Percentiles rank a stretch among this genome's conserved stretches.
These are phyloP conservation scores for Ramalina peruviana DNA, from an alignment of 495 filamentous ascomycete species.

Conservation along the genomic window DNA sequence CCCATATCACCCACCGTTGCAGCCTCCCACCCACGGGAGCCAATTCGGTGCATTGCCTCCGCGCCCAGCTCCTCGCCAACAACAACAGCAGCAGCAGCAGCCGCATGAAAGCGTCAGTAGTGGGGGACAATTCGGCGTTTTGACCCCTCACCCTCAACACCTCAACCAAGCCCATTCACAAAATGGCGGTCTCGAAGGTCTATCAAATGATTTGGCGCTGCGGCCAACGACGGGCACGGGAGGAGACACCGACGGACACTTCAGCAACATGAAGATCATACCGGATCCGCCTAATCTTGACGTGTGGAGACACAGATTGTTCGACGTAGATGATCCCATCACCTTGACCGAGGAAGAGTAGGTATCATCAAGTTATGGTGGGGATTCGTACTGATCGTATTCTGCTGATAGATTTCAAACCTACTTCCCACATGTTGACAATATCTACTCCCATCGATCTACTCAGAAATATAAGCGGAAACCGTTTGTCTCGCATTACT, in stretches of 20 bases:
- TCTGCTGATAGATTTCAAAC: conserved; percentile 51
- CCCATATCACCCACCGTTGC: conserved; percentile 11
- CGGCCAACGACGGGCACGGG: conserved; percentile 18
- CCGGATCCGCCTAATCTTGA: conserved; percentile 55
- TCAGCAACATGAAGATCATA: conserved; percentile 45
- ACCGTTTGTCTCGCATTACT: conserved; percentile 74
- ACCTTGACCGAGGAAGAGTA: conserved; percentile 70
- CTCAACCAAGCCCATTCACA: conserved; percentile 15
- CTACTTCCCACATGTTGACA: conserved; percentile 85
- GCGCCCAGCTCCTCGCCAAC: conserved; percentile 1
- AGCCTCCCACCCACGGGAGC: not conserved
- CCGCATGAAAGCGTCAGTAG: conserved; percentile 12
- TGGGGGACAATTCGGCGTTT: conserved; percentile 30
- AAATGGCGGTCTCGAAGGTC: conserved; percentile 21
- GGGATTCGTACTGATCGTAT: not conserved
- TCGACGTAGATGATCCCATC: conserved; percentile 63
- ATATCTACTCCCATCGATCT: conserved; percentile 82
- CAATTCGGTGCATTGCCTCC: conserved; percentile 29
- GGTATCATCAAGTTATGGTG: conserved; percentile 16
- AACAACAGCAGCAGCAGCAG: conserved; percentile 10
- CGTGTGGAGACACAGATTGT: conserved; percentile 61
- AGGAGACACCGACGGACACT: conserved; percentile 30
- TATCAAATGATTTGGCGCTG: conserved; percentile 26
- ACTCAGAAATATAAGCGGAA: conserved; percentile 78
- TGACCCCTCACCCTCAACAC: conserved; percentile 19